Evolutionary conservation across 2,329 filamentous ascomycete species (phyloP), one percentile per base, ranked within the genome.

Genomic region (Beauveria asiatica): DNA sequence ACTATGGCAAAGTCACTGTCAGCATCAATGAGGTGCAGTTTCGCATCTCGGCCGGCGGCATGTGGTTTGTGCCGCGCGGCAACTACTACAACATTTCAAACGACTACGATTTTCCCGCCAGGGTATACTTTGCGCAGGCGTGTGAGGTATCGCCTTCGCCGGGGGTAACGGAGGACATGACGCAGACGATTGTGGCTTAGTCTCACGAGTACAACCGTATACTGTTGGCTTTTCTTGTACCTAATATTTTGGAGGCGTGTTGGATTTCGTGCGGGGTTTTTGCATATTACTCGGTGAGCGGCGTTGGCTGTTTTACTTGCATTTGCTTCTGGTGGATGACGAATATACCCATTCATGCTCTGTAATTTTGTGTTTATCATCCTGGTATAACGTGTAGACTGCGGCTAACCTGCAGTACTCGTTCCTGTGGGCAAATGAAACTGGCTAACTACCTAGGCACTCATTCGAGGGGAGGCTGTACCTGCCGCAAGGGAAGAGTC

Each of bases 21-120:
- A 88, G 85, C 30, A 83, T 96, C 52, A 85, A 88, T 65, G 83
- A 89, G 64, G 88, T 83, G 25, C 78, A 81, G 63, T 97, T 99
- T 71, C 85, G 88, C 60, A 92, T 96, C 64, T 85, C 87, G 42
- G 91, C 89, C 66, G 92, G 93, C 45, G 93, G 93, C 57, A 88
- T 92, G 73, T 97, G 90, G 82, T 92, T 96, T 73, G 92, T 99
- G 63, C 94, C 94, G 25, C 84, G 93, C 84, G 93, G 93, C 56
- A 97, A 97, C 70, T 89, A 91, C 67, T 99, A 99, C 74, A 89
- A 88, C 69, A 96, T 99, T 68, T 80, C 81, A 59, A 99, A 97
- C 72, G 85, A 90, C 60, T 85, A 86, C 67, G 81, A 87, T 64
- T 78, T 80, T 62, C 82, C 85, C 5, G 89, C 90, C 5, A 84